Conservation (phyloP, 2,329 filamentous ascomycete genomes). For the Arthrobotrys megalospora region DNA sequence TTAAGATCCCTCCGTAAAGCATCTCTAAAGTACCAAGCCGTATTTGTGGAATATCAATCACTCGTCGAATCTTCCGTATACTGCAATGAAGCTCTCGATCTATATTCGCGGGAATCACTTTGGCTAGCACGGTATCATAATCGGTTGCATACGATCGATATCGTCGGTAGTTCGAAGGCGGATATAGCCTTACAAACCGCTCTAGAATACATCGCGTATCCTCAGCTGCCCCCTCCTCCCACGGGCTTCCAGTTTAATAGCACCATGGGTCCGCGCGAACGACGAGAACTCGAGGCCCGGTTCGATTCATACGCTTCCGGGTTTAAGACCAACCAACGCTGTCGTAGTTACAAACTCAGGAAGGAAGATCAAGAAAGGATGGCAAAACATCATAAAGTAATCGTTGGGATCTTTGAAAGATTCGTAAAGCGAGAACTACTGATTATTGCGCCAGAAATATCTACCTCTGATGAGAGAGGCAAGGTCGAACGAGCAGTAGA, state of each 20-base stretch:
- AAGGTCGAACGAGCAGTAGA: neutral
- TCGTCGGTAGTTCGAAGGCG: neutral
- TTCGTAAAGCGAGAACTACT: neutral
- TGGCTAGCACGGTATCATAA: neutral
- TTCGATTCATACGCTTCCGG: no score
- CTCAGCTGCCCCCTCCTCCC: neutral
- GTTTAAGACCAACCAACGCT: no score
- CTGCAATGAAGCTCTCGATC: neutral
- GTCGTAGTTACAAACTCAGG: neutral
- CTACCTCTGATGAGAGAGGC: neutral
- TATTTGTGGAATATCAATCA: neutral
- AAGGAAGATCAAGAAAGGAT: neutral
- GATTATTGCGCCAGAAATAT: neutral
- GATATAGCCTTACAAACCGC: neutral
- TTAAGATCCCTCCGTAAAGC: conserved; percentile 2
- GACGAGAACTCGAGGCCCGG: no score
- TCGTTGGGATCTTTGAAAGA: neutral
- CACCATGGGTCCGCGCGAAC: no score
- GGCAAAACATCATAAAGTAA: neutral
- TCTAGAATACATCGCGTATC: neutral
- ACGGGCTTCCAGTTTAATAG: no score
- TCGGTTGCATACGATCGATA: neutral
- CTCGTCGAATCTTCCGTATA: neutral
- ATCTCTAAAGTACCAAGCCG: neutral
- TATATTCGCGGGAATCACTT: neutral